Percentiles rank a stretch among this genome's conserved stretches.
Evolutionary conservation across 2,329 filamentous ascomycete genomes (phyloP).

Genomic region (Penicillium psychrosexuale): DNA sequence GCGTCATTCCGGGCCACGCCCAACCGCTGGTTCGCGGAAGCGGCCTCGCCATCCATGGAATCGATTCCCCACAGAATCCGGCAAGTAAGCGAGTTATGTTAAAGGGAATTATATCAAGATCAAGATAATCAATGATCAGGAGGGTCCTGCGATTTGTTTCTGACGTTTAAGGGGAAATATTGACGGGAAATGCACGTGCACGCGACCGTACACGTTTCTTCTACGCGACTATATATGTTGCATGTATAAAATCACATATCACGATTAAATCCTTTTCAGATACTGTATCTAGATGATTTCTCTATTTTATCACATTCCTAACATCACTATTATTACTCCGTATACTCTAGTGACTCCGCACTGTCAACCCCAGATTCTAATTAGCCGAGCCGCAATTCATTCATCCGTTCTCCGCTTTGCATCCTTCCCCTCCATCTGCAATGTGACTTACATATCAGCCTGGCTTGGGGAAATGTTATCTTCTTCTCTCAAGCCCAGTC

Average conservation of each 20-base stretch:
- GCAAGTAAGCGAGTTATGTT: not conserved
- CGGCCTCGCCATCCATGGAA: slow-evolving; percentile 34
- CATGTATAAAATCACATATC: not conserved
- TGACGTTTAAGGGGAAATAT: not conserved
- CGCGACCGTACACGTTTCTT: not conserved
- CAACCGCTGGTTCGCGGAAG: slow-evolving; percentile 31
- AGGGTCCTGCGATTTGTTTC: not conserved
- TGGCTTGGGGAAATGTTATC: not conserved
- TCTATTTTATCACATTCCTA: not conserved
- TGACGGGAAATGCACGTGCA: not conserved
- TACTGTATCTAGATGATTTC: not conserved
- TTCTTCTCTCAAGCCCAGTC: slow-evolving; percentile 58
- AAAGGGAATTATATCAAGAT: not conserved
- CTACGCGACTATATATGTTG: not conserved
- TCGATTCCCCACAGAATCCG: slow-evolving; percentile 7
- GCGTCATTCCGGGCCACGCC: slow-evolving; percentile 27
- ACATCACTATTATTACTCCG: not conserved
- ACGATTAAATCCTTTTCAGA: not conserved
- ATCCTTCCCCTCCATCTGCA: slow-evolving; percentile 7
- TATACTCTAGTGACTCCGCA: not conserved
- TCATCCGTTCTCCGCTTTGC: slow-evolving; percentile 13
- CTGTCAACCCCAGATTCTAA: slow-evolving; percentile 2
- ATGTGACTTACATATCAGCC: not conserved
- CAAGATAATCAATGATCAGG: not conserved
- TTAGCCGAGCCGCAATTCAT: slow-evolving; percentile 11